Percentiles rank a stretch among this genome's conserved stretches.
Evolutionary conservation across 441 rosid genomes (phyloP).

Genomic region (Eutrema salsugineum): DNA sequence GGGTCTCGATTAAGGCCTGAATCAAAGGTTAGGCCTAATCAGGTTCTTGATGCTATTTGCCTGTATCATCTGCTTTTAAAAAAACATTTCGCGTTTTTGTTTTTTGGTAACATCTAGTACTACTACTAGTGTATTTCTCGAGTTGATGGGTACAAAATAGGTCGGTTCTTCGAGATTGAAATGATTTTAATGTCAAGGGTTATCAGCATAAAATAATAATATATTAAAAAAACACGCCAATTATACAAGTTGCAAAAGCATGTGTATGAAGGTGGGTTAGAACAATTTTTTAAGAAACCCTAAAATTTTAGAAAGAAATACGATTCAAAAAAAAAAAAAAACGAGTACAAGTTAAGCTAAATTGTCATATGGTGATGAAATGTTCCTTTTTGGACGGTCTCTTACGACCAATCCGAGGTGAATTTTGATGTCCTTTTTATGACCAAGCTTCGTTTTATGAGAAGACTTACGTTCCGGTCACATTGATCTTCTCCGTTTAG

Average conservation of each 20-base stretch:
- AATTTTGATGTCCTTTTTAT: constrained; percentile 9
- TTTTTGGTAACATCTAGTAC: too few relatives aligned
- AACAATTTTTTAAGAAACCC: neutral
- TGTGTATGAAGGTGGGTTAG: neutral
- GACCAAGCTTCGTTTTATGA: constrained; percentile 12
- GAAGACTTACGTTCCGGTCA: constrained; percentile 29
- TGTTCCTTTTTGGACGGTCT: constrained; percentile 22
- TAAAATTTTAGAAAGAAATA: neutral
- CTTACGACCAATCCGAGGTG: constrained; percentile 29
- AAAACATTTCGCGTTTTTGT: neutral
- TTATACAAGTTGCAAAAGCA: constrained; percentile 15
- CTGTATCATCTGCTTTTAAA: neutral
- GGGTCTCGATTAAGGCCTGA: neutral
- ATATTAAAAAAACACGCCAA: neutral
- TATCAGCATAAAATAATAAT: neutral
- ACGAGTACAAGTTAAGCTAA: neutral
- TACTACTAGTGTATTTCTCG: neutral
- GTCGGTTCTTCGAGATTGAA: neutral
- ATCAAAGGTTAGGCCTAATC: neutral
- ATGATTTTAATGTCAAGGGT: neutral
- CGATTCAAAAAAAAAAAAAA: neutral
- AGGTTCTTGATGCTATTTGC: neutral
- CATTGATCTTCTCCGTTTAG: constrained; percentile 9
- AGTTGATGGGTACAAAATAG: constrained; percentile 5
- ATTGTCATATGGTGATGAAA: constrained; percentile 18